A percentile compares a stretch with the other conserved stretches of the same genome.
phyloP scores from a whole-genome alignment of 371 early-diverging fungal genomes.

The Mortierella sp. region DNA sequence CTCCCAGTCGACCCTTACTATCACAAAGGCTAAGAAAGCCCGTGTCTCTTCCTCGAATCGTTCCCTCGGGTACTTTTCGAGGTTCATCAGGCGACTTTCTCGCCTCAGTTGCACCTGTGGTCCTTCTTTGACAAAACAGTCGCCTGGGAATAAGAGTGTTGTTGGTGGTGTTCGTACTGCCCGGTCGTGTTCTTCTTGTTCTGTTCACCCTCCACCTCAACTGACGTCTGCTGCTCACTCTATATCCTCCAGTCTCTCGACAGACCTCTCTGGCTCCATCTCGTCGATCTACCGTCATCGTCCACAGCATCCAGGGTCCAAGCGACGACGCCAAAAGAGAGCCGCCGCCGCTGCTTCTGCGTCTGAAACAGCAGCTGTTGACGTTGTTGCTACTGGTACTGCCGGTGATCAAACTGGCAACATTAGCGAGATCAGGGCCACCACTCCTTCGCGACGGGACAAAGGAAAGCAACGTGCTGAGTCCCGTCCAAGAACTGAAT shows the following conservation, averaged over 20 bases:
- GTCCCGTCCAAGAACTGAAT: neutral
- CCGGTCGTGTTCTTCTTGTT: slow-evolving; percentile 12
- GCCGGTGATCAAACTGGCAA: neutral
- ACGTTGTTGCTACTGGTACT: neutral
- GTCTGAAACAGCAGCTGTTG: neutral
- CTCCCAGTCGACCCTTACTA: neutral
- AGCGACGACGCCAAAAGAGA: neutral
- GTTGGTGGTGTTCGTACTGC: neutral
- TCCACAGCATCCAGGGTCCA: slow-evolving; percentile 10
- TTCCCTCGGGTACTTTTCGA: slow-evolving; percentile 22
- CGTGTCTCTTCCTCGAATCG: slow-evolving; percentile 8
- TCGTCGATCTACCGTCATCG: neutral
- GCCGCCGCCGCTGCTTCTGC: neutral
- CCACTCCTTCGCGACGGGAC: neutral
- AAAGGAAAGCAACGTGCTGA: slow-evolving; percentile 2
- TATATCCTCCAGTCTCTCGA: neutral
- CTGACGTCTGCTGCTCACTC: neutral
- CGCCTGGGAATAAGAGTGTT: neutral
- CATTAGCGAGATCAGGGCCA: neutral
- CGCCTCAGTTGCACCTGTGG: slow-evolving; percentile 17
- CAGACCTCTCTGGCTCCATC: neutral
- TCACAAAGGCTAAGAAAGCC: neutral
- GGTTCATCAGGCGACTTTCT: slow-evolving; percentile 23
- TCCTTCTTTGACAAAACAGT: slow-evolving; percentile 4
- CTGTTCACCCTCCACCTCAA: slow-evolving; percentile 22